These are phyloP conservation scores for Nissolia schottii DNA, from an alignment of 306 rosid genomes.

Conservation along the genomic window DNA sequence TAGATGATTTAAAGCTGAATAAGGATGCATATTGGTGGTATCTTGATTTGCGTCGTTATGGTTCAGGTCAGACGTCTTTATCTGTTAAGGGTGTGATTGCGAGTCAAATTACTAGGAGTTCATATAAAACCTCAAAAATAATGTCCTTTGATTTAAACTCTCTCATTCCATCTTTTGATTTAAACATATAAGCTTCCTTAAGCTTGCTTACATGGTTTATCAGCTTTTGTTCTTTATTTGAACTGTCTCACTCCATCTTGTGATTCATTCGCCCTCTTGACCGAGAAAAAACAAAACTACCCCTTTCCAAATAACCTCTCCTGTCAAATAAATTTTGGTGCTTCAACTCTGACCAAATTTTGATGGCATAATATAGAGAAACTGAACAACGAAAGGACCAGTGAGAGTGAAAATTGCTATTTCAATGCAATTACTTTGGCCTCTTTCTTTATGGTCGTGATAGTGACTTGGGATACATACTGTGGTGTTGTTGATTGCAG, in stretches of 20 bases:
- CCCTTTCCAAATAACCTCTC: no score
- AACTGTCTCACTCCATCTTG: background rate
- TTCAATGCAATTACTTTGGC: background rate
- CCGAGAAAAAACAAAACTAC: no score
- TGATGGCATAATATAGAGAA: no score
- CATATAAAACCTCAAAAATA: background rate
- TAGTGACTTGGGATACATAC: background rate
- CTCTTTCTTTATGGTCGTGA: background rate
- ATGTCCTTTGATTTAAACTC: no score
- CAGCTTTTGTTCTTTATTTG: background rate
- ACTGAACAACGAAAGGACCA: no score
- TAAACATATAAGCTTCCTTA: no score
- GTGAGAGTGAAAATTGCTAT: background rate
- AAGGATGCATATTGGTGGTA: conserved; percentile 95
- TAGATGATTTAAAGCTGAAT: conserved; percentile 76
- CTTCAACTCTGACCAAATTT: background rate
- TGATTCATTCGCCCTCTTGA: background rate
- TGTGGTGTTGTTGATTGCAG: conserved; percentile 40
- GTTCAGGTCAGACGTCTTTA: conserved; percentile 63
- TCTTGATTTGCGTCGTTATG: conserved; percentile 97
- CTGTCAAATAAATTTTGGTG: background rate
- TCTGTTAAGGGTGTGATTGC: background rate
- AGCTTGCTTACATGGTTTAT: no score
- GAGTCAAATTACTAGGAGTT: background rate
- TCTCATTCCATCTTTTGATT: no score